Evolutionary conservation across 805 yeast species (phyloP).

Genomic region (Torulaspora gathmanii): DNA sequence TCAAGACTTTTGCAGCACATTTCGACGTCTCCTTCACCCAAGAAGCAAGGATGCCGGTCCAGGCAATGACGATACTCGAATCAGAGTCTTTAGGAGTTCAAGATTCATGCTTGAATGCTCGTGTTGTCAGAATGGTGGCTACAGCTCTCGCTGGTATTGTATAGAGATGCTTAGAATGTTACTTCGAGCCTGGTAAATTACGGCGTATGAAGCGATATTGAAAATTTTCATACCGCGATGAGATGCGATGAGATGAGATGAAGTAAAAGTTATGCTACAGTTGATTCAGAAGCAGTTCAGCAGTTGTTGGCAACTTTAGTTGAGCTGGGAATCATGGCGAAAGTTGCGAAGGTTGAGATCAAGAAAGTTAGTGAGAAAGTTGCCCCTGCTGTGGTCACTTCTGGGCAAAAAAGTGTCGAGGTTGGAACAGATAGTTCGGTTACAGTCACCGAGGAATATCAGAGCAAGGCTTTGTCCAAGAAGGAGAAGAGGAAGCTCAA

Average conservation of each 20-base stretch:
- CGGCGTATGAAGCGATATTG: constrained; percentile 6
- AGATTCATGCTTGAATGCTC: too few species aligned
- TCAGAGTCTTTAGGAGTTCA: too few species aligned
- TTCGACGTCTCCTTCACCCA: too few species aligned
- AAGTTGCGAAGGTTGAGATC: constrained; percentile 32
- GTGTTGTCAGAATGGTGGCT: too few species aligned
- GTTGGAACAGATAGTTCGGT: constrained; percentile 10
- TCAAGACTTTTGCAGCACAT: too few species aligned
- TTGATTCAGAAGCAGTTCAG: neutral
- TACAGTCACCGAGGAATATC: constrained; percentile 35
- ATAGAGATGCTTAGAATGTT: neutral
- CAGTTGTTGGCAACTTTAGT: neutral
- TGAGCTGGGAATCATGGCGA: constrained; percentile 28
- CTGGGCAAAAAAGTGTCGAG: constrained; percentile 27
- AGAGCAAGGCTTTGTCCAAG: constrained; percentile 52
- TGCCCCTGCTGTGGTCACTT: constrained; percentile 34
- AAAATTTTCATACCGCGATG: constrained; percentile 24
- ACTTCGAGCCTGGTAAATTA: too few species aligned
- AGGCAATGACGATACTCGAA: too few species aligned
- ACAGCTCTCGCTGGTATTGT: neutral
- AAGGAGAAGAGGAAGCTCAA: constrained; percentile 59
- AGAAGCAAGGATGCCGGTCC: too few species aligned
- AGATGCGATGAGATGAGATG: constrained; percentile 20
- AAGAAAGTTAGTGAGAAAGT: constrained; percentile 20
- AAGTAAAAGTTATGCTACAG: neutral